A percentile compares a stretch with the other conserved stretches of the same genome.
These are phyloP conservation scores for Beauveria sp. DNA, from an alignment of 2,329 filamentous ascomycete genomes.

Conservation along the genomic window DNA sequence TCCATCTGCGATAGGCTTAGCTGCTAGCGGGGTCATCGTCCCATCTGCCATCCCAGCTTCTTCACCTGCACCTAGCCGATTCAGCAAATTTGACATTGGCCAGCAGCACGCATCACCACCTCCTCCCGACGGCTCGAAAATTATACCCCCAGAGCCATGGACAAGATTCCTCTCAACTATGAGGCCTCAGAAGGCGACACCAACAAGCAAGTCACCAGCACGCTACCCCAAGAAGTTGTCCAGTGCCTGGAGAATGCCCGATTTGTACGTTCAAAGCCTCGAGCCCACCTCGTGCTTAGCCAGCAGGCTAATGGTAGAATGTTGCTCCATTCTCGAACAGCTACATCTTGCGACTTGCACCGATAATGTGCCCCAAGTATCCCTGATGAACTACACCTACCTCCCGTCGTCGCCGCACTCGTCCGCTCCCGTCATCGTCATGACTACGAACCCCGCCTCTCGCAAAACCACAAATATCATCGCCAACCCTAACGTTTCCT, in stretches of 20 bases:
- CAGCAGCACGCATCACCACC: background rate
- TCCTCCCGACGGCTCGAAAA: background rate
- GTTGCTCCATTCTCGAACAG: slow-evolving; percentile 35
- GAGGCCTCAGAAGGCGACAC: slow-evolving; percentile 68
- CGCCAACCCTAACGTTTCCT: slow-evolving; percentile 77
- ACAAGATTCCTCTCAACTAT: slow-evolving; percentile 65
- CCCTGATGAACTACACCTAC: slow-evolving; percentile 99
- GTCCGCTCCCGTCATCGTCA: slow-evolving; percentile 76
- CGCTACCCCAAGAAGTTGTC: slow-evolving; percentile 76
- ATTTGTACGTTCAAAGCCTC: slow-evolving; percentile 55
- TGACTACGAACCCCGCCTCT: slow-evolving; percentile 77
- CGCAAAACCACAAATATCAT: slow-evolving; percentile 77
- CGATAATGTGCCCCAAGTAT: slow-evolving; percentile 79
- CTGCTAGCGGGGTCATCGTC: slow-evolving; percentile 1
- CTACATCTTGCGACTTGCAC: slow-evolving; percentile 92
- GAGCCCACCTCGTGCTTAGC: background rate
- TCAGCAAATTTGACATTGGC: background rate
- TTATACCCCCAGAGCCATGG: slow-evolving; percentile 29
- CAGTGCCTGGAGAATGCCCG: slow-evolving; percentile 90
- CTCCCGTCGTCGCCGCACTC: slow-evolving; percentile 69
- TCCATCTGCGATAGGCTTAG: background rate
- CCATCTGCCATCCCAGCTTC: background rate
- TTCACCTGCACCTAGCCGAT: background rate
- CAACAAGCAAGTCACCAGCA: slow-evolving; percentile 59
- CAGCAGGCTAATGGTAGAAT: background rate